Conservation (phyloP, 345 rosid species). For the Turritis glabra region DNA sequence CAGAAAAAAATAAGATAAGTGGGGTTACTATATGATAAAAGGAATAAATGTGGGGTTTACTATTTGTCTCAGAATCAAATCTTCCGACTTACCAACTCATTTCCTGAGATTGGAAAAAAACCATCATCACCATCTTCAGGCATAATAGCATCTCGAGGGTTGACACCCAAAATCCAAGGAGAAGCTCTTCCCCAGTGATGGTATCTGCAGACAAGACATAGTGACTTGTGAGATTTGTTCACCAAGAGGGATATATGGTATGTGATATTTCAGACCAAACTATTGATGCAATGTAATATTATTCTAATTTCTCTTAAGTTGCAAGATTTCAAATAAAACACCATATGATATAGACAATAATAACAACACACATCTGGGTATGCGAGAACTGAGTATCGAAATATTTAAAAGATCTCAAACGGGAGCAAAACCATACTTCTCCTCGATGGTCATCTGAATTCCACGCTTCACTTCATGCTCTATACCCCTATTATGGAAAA, state of each 20-base stretch:
- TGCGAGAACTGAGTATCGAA: background rate
- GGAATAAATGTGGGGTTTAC: background rate
- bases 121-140: slow-evolving; percentile 92
- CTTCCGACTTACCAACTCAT: slow-evolving; percentile 68
- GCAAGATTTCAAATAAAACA: slow-evolving; percentile 12
- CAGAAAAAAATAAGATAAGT: slow-evolving; percentile 17
- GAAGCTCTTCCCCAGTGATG: slow-evolving; percentile 78
- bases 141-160: slow-evolving; percentile 85
- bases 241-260: slow-evolving; percentile 3
- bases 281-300: background rate
- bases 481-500: slow-evolving; percentile 46
- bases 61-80: background rate
- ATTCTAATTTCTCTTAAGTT: background rate
- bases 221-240: background rate
- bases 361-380: background rate
- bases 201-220: slow-evolving; percentile 52
- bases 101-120: slow-evolving; percentile 84
- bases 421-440: slow-evolving; percentile 60
- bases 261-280: slow-evolving; percentile 10
- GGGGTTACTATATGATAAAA: background rate
- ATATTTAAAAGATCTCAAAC: background rate
- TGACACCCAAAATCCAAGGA: slow-evolving; percentile 76
- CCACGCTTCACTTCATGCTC: slow-evolving; percentile 50
- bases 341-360: background rate
- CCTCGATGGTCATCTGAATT: slow-evolving; percentile 62